Base-by-base conservation (phyloP, 2,329 filamentous ascomycete genomes). In the Cordyceps tenuipes region DNA sequence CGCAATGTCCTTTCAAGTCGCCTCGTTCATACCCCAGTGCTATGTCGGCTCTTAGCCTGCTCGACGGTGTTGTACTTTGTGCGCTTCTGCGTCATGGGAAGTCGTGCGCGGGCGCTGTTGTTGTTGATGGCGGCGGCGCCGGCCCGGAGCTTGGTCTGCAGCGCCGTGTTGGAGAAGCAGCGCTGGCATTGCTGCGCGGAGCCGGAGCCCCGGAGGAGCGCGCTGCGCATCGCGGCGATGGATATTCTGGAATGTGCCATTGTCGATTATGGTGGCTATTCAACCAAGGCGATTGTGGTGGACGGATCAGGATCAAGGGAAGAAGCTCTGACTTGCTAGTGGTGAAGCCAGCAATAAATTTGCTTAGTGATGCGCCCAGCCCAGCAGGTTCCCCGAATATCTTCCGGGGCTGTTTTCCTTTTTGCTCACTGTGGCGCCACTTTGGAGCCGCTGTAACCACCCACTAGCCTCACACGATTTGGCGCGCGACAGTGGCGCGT, bases 31-130 rank as follows among this genome's bases (percentile, higher is more conserved):
- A 82, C 80, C 60, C 82, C 82, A 56, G 79, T 80, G 63, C 78
- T 76, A 64, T 84, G 79, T 63, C 81, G 74, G 70, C 80, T 83
- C 73, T 80, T 82, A 51, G 80, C 80, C 73, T 85, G 77, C 67
- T 84, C 82, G 26, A 84, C 77, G 9, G 82, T 83, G 72, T 81
- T 82, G 67, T 68, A 73, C 62, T 76, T 76, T 23, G 71, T 72
- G 60, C 75, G 73, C 65, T 70, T 71, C 67, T 76, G 75, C 55
- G 67, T 66, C 39, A 73, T 68, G 3, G 70, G 68, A 63, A 72
- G 71, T 66, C 70, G 68, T 48, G 68, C 67, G 63, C 71, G 72
- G 39, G 71, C 51, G 48, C 69, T 62, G 34, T 10, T 61, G 34
- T 10, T 61, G 34, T 39, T 55, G 8, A 64, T 62, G 62, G 68